Conservation (phyloP, 768 basidiomycete genomes). For the Boletus vinaceobasis region DNA sequence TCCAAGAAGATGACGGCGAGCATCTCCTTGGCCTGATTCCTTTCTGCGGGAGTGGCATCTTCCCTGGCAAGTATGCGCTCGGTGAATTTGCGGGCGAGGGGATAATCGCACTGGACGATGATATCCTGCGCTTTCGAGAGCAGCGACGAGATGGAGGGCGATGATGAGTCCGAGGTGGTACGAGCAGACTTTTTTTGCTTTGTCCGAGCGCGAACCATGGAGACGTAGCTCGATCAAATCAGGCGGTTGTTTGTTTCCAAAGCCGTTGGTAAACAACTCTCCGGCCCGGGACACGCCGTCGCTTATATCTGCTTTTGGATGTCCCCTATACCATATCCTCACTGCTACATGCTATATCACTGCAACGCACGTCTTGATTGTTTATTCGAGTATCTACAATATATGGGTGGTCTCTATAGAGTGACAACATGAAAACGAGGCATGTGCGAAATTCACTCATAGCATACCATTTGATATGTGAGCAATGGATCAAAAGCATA, state of each 20-base stretch:
- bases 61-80: slow-evolving; percentile 64
- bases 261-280: slow-evolving; percentile 10
- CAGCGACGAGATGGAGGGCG: slow-evolving; percentile 51
- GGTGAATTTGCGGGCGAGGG: slow-evolving; percentile 72
- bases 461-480: too few relatives aligned
- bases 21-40: slow-evolving; percentile 74
- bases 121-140: slow-evolving; percentile 78
- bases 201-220: slow-evolving; percentile 55
- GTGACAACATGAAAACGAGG: too few relatives aligned
- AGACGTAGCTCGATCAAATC: not conserved
- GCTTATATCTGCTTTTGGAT: not conserved
- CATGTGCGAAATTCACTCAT: too few relatives aligned
- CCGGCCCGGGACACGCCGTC: not conserved
- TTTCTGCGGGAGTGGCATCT: slow-evolving; percentile 36
- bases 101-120: slow-evolving; percentile 81
- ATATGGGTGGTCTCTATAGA: too few relatives aligned
- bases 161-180: slow-evolving; percentile 13
- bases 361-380: too few relatives aligned
- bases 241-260: slow-evolving; percentile 19
- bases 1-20: slow-evolving; percentile 78
- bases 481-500: too few relatives aligned
- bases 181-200: slow-evolving; percentile 34
- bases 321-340: not conserved
- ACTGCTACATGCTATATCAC: too few relatives aligned
- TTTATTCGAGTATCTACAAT: too few relatives aligned